phyloP scores from a whole-genome alignment of 164 flowering plant species.

The Aristolochia californica region DNA sequence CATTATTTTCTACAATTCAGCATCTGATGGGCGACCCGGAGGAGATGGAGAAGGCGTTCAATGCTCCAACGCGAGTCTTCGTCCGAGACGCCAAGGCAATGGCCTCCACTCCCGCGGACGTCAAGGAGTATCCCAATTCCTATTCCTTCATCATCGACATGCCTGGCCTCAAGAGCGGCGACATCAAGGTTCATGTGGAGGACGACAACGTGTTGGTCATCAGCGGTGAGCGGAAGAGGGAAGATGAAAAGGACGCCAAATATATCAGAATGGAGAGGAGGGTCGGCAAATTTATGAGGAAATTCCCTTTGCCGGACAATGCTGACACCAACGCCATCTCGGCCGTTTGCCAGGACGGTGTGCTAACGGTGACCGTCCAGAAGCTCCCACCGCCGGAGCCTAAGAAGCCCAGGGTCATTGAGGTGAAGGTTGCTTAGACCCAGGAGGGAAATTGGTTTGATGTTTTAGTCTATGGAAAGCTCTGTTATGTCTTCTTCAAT shows the following conservation, averaged over 20 bases:
- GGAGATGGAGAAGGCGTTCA: conserved; percentile 18
- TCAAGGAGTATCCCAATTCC: conserved; percentile 33
- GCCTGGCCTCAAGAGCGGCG: conserved; percentile 45
- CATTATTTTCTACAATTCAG: conserved; percentile 31
- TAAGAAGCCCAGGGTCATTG: conserved; percentile 53
- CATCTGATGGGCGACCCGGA: conserved; percentile 29
- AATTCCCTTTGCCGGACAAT: conserved; percentile 50
- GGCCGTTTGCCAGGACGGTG: conserved; percentile 48
- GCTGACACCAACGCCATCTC: conserved; percentile 31
- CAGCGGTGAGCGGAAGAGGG: conserved; percentile 40
- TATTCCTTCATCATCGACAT: conserved; percentile 46
- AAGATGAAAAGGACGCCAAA: conserved; percentile 35
- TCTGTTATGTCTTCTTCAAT: too few species aligned
- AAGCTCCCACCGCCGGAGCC: conserved; percentile 61
- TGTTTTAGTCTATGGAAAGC: too few species aligned
- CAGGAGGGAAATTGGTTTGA: not conserved
- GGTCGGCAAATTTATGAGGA: conserved; percentile 53
- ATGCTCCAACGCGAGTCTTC: conserved; percentile 34
- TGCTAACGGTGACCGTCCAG: conserved; percentile 47
- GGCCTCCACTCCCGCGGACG: conserved; percentile 52
- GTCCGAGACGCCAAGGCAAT: conserved; percentile 59
- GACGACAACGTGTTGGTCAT: conserved; percentile 31
- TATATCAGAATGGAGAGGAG: conserved; percentile 54
- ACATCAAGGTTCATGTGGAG: conserved; percentile 45
- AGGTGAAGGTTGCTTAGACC: conserved; percentile 32